Conservation (phyloP, 345 rosid species). For the Clarkia xantiana region DNA sequence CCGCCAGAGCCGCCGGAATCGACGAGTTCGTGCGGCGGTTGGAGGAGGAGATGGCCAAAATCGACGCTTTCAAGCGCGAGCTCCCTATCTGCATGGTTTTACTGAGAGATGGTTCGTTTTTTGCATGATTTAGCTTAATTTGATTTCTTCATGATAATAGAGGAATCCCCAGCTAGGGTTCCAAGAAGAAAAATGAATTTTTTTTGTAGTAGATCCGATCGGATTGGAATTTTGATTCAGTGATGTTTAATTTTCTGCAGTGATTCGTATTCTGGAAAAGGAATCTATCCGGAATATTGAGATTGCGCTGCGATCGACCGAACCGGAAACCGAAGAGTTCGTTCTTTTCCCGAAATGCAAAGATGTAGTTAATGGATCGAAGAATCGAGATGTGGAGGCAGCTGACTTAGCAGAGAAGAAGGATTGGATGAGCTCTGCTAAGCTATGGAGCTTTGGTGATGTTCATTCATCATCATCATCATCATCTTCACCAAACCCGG, state of each 20-base stretch:
- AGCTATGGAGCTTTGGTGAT: conserved; percentile 38
- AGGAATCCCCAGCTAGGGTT: not conserved
- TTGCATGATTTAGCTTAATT: not conserved
- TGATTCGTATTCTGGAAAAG: conserved; percentile 40
- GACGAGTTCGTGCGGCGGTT: conserved; percentile 41
- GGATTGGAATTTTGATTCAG: not conserved
- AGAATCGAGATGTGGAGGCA: conserved; percentile 14
- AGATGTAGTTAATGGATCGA: conserved; percentile 11
- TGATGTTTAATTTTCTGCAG: conserved; percentile 27
- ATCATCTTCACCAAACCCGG: conserved; percentile 17
- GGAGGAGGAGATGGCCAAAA: conserved; percentile 66
- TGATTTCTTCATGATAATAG: not conserved
- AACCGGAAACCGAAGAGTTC: conserved; percentile 60
- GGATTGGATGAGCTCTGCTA: conserved; percentile 57
- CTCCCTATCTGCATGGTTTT: conserved; percentile 74
- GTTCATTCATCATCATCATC: conserved; percentile 4
- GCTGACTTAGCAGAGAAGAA: conserved; percentile 39
- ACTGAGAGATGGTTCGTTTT: conserved; percentile 47
- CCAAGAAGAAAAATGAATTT: not conserved
- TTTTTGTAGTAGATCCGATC: not conserved
- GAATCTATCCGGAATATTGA: conserved; percentile 28
- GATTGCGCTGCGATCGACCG: conserved; percentile 16
- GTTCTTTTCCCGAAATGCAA: conserved; percentile 37
- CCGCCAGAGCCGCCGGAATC: conserved; percentile 30
- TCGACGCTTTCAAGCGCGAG: conserved; percentile 66